Percentiles rank a stretch among this genome's conserved stretches.
Conservation (phyloP, 2,329 filamentous ascomycete species). For the Beauveria sp. region DNA sequence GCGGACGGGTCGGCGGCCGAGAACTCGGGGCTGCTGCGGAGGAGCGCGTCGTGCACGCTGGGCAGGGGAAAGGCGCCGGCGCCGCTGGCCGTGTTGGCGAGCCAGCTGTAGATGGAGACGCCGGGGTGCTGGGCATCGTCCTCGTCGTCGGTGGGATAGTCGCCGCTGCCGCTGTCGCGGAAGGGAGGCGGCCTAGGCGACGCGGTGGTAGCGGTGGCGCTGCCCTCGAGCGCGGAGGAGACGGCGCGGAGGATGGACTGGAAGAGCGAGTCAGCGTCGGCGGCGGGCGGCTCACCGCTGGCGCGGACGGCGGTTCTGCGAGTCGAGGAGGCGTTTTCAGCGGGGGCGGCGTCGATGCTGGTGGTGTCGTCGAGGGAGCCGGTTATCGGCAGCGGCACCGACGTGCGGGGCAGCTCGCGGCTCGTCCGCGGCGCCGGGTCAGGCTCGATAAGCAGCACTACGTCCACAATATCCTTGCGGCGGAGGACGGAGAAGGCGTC, state of each 20-base stretch:
- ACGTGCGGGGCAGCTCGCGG: neutral
- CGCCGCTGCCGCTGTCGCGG: slow-evolving; percentile 21
- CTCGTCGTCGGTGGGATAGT: slow-evolving; percentile 16
- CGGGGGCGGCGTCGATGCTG: slow-evolving; percentile 4
- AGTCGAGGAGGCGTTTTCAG: slow-evolving; percentile 5
- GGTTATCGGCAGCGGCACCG: neutral
- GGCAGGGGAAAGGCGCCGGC: slow-evolving; percentile 63
- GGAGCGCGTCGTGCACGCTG: slow-evolving; percentile 50
- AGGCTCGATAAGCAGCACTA: slow-evolving; percentile 49
- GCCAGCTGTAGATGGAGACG: slow-evolving; percentile 35
- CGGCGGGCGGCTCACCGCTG: slow-evolving; percentile 12
- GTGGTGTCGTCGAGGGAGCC: neutral
- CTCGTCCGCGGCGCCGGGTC: neutral
- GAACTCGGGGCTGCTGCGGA: slow-evolving; percentile 35
- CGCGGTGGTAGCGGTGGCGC: neutral
- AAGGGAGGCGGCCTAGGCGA: neutral
- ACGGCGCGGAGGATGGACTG: slow-evolving; percentile 40
- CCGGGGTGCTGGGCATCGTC: slow-evolving; percentile 22
- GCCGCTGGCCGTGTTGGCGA: slow-evolving; percentile 47
- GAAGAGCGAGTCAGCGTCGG: slow-evolving; percentile 27
- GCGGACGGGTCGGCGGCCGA: slow-evolving; percentile 27
- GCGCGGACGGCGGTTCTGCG: neutral
- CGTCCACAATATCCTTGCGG: slow-evolving; percentile 64
- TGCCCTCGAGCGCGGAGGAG: slow-evolving; percentile 32
- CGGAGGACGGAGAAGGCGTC: slow-evolving; percentile 75